Base-by-base conservation (phyloP, 1,284 basidiomycete species). In the Apiotrichum montevideense region DNA sequence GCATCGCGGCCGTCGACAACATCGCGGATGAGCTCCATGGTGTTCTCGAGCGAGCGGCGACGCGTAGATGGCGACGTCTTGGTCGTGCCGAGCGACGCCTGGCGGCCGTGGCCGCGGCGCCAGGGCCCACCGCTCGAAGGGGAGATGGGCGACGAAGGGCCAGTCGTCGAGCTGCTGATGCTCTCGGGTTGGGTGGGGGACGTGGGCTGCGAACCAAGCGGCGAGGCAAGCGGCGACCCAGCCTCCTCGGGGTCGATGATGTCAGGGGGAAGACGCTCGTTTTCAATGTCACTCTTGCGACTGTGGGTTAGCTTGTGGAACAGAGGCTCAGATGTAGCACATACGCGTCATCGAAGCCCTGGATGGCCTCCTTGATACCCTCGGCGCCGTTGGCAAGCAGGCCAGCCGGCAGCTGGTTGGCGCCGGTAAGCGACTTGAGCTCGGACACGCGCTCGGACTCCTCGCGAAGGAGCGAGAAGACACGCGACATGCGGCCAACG, bases 251-350 rank as follows among this genome's bases (percentile, higher is more conserved):
- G 74, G 70, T 98, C 93, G 72, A 94, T 88, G 32, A 98, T 83
- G 34, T 98, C 93, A 1, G 95, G 95, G 11, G 94, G 95, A 34
- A 97, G 80, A 46, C 91, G 87, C 78, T 98, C 95, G 79, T 98
- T 98, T 79, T 98, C 95, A 68, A 98, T 98, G 80, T 99, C 96
- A 43, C 90, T 93, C 79, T 94, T 95, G 64, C 95, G 90, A 29
- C 89, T 92, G 33, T 52, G 49, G 48, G 37, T 39, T 39, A 39
- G 37, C 37, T 47, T 21, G 21, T 21, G 6, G 9, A 9, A 39
- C 32, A 49, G 4, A 32, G 7, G 14, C 14, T 2, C 6, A 14
- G 21, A 21, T 21, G 21, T n/a, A 57, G 41, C 48, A 87, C 89
- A 64, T 79, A 92, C 88, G 95, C 95, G 73, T 98, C 94, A 51